Base-by-base conservation (phyloP, 2,329 filamentous ascomycete species). In the Simplicillium sp. region DNA sequence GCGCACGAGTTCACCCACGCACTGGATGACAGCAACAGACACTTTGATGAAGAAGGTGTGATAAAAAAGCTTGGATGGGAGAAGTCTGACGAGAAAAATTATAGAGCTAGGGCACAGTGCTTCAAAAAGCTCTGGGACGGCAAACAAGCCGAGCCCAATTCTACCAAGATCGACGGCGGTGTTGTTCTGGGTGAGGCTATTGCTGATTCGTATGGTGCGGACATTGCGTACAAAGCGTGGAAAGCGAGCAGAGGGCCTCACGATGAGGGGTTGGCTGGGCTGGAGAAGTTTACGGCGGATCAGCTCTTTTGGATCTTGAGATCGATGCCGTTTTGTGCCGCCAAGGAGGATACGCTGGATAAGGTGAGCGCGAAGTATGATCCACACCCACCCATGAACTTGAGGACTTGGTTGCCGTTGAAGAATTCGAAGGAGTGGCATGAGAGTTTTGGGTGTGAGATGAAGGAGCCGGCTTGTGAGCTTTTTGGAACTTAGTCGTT, bases 261-360 rank as follows among this genome's bases (percentile, higher is more conserved):
- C 9, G 9, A 25, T 25, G 20, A 25, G 20, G 9, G 20, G 20
- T 9, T 80, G 15, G 71, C 71, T 0, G 75, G 75, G 2, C 50
- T 79, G 12, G 61, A 68, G 12, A 50, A 62, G 25, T 77, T 77
- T 45, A 70, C 66, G 2, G 72, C 77, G 47, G 75, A 79, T 39
- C 74, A 80, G 48, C 52, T 79, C 8, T 80, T 80, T 60, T 80
- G 78, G 48, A 64, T 80, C 17, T 68, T 67, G 11, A 77, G 76
- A 50, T 67, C 62, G 6, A 73, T 68, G 44, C 71, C 66, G 62
- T 79, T 73, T 72, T 80, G 76, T 52, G 67, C 18, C 11, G 25
- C n/a, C n/a, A 12, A 29, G 8, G 17, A 28, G 9, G 18, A 28
- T 2, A 11, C 17, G 20, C 12, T 29, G 7, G n/a, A 70, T n/a